Conservation (phyloP, 1,284 basidiomycete genomes). For the Lentinula novae-zelandiae region DNA sequence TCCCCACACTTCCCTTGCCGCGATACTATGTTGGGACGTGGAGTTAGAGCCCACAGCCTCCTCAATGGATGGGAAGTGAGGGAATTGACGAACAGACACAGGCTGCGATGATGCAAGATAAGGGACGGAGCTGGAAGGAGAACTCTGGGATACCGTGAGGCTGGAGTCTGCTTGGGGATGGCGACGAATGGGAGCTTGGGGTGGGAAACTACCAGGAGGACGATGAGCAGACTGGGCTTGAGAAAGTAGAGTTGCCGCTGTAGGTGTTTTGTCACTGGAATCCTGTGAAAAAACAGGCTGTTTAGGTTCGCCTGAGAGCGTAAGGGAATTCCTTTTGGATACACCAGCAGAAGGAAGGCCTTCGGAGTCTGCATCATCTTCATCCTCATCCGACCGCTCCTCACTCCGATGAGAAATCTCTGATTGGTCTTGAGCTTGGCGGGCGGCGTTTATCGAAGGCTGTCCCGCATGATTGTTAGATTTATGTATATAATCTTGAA, state of each 20-base stretch:
- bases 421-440: conserved; percentile 59
- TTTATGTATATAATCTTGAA: conserved; percentile 86
- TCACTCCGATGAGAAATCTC: conserved; percentile 53
- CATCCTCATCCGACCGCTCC: conserved; percentile 75
- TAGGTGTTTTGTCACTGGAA: conserved; percentile 77
- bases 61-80: conserved; percentile 79
- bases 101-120: conserved; percentile 43
- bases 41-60: conserved; percentile 75
- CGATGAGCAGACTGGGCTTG: conserved; percentile 69
- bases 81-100: conserved; percentile 70
- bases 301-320: conserved; percentile 62
- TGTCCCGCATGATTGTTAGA: conserved; percentile 81
- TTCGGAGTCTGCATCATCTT: conserved; percentile 74
- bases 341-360: conserved; percentile 51
- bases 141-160: conserved; percentile 48
- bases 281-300: conserved; percentile 53
- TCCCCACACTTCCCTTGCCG: conserved; percentile 79
- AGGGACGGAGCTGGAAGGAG: conserved; percentile 42
- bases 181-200: conserved; percentile 71
- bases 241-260: conserved; percentile 68
- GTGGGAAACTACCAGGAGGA: conserved; percentile 55
- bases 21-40: conserved; percentile 67
- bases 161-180: conserved; percentile 54
- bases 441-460: conserved; percentile 65
- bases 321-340: conserved; percentile 73